Conservation (phyloP, 2,329 filamentous ascomycete genomes). For the Diplodia intermedia region DNA sequence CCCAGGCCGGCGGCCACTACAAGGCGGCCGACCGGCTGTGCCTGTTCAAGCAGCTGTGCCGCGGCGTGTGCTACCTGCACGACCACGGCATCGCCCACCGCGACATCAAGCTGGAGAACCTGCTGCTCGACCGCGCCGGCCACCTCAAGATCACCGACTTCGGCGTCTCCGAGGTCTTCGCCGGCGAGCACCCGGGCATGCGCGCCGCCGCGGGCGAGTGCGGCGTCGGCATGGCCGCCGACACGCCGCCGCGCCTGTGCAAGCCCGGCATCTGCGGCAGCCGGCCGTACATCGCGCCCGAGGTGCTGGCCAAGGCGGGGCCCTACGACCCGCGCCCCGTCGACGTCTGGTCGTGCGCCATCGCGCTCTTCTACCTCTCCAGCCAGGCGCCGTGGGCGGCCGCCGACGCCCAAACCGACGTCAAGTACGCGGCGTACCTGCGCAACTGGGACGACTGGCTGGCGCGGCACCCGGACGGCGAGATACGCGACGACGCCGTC, state of each 20-base stretch:
- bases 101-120: conserved; percentile 89
- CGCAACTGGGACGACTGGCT: conserved; percentile 74
- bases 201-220: conserved; percentile 75
- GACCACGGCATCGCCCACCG: conserved; percentile 85
- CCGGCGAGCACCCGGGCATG: conserved; percentile 77
- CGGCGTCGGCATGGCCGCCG: conserved; percentile 72
- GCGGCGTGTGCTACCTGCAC: conserved; percentile 83
- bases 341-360: conserved; percentile 85
- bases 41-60: conserved; percentile 87
- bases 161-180: conserved; percentile 86
- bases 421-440: conserved; percentile 68
- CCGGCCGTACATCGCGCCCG: conserved; percentile 84
- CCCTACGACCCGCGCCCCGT: conserved; percentile 77
- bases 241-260: conserved; percentile 65
- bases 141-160: conserved; percentile 92
- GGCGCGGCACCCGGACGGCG: conserved; percentile 58
- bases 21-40: conserved; percentile 74
- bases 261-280: conserved; percentile 83
- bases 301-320: conserved; percentile 72
- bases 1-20: conserved; percentile 50
- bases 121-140: conserved; percentile 78
- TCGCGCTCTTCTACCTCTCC: conserved; percentile 83
- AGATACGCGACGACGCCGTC: conserved; percentile 57
- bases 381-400: conserved; percentile 79
- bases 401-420: conserved; percentile 61